Evolutionary conservation across 164 flowering plant species (phyloP).

Genomic region (Tinospora cordifolia): DNA sequence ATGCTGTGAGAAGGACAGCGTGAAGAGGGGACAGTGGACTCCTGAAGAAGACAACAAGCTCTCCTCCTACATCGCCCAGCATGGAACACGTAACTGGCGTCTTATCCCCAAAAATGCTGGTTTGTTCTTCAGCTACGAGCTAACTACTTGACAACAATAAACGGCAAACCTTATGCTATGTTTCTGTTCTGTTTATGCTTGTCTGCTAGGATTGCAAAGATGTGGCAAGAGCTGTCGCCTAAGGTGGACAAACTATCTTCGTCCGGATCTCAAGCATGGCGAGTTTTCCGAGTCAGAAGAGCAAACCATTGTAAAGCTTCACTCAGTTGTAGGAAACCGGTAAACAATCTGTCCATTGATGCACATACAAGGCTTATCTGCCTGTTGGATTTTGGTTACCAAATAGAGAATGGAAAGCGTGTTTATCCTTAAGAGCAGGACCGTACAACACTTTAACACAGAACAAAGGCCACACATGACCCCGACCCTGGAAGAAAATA

Average conservation of each 20-base stretch:
- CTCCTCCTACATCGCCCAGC: constrained; percentile 84
- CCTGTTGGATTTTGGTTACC: too few relatives aligned
- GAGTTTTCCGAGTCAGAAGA: constrained; percentile 81
- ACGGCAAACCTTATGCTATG: neutral
- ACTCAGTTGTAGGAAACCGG: constrained; percentile 84
- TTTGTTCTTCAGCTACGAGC: constrained; percentile 8
- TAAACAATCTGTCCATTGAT: constrained; percentile 6
- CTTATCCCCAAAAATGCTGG: constrained; percentile 97
- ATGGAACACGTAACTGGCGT: constrained; percentile 97
- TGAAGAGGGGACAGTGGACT: constrained; percentile 95
- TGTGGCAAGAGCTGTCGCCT: constrained; percentile 97
- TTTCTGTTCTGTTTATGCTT: neutral
- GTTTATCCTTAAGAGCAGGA: too few relatives aligned
- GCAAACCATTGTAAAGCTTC: constrained; percentile 75
- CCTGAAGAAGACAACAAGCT: constrained; percentile 97
- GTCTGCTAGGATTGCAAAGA: constrained; percentile 67
- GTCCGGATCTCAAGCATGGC: constrained; percentile 91
- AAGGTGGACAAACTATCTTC: constrained; percentile 92
- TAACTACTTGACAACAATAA: neutral
- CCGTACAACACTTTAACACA: too few relatives aligned
- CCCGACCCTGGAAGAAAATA: neutral
- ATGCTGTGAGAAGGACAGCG: constrained; percentile 95
- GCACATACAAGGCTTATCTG: too few relatives aligned
- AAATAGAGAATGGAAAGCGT: too few relatives aligned
- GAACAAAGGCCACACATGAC: neutral